Conservation (phyloP, 2,329 filamentous ascomycete genomes). For the Tolypocladium pustulatum region DNA sequence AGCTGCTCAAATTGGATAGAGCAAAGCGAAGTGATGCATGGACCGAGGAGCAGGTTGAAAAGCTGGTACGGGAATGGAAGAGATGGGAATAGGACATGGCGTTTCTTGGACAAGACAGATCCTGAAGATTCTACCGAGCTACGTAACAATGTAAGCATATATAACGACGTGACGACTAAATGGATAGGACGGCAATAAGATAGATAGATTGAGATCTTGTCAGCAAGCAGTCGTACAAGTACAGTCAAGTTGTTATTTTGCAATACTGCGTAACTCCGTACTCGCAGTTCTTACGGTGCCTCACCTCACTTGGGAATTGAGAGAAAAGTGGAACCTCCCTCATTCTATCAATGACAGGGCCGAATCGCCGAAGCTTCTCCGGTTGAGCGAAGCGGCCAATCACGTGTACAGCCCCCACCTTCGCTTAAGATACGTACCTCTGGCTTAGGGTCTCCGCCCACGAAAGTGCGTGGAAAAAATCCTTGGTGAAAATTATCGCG, state of each 20-base stretch:
- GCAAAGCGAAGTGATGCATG: slow-evolving; percentile 22
- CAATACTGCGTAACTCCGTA: too few relatives aligned
- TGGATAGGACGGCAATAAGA: background rate
- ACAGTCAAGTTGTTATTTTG: too few relatives aligned
- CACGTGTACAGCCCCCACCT: slow-evolving; percentile 9
- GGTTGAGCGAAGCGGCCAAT: background rate
- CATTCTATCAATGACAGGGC: background rate
- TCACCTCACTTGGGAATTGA: too few relatives aligned
- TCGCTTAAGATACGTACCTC: slow-evolving; percentile 19
- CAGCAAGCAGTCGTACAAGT: background rate
- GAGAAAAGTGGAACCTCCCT: too few relatives aligned
- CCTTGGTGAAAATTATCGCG: slow-evolving; percentile 25
- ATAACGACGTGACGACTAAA: slow-evolving; percentile 2
- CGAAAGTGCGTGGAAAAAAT: slow-evolving; percentile 24
- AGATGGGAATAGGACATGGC: slow-evolving; percentile 38
- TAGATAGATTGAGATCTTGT: background rate
- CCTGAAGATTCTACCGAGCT: background rate
- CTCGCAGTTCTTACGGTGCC: too few relatives aligned
- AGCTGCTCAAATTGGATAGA: slow-evolving; percentile 33
- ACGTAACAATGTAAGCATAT: background rate
- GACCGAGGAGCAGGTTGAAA: slow-evolving; percentile 32
- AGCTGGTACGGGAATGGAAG: slow-evolving; percentile 45
- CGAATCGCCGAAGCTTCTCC: background rate
- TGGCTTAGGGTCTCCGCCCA: slow-evolving; percentile 30
- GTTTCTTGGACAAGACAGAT: background rate